Conservation (phyloP, 495 filamentous ascomycete genomes). For the Echria macrotheca region DNA sequence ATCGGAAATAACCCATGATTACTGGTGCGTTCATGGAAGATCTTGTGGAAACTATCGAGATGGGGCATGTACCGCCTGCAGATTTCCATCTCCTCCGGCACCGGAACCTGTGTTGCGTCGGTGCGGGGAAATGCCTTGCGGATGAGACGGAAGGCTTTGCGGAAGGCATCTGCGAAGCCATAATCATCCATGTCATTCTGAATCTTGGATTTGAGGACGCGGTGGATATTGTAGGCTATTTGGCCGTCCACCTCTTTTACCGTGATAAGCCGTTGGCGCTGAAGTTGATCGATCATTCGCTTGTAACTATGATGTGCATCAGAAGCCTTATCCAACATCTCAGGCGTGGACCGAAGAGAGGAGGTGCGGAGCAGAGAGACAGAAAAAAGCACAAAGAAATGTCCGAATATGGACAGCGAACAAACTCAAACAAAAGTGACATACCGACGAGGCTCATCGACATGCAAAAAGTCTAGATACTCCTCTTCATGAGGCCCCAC, state of each 20-base stretch:
- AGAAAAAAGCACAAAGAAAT: no score
- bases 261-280: constrained; percentile 9
- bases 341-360: no score
- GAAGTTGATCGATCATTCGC: constrained; percentile 18
- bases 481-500: constrained; percentile 21
- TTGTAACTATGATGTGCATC: no score
- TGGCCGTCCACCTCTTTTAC: constrained; percentile 9
- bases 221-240: constrained; percentile 10
- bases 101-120: constrained; percentile 16
- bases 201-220: constrained; percentile 13
- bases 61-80: constrained; percentile 18
- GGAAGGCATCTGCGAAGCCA: constrained; percentile 6
- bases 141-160: constrained; percentile 6
- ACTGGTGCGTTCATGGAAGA: constrained; percentile 1
- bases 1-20: neutral
- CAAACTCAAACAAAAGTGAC: neutral
- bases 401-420: constrained; percentile 1
- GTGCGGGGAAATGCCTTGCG: constrained; percentile 3
- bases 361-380: no score
- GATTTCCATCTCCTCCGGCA: constrained; percentile 5
- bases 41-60: constrained; percentile 8
- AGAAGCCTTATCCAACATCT: no score
- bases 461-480: constrained; percentile 19
- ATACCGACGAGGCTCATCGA: constrained; percentile 10
- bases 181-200: constrained; percentile 5